Conservation (phyloP, 2,329 filamentous ascomycete genomes). For the Aaosphaeria arxii region DNA sequence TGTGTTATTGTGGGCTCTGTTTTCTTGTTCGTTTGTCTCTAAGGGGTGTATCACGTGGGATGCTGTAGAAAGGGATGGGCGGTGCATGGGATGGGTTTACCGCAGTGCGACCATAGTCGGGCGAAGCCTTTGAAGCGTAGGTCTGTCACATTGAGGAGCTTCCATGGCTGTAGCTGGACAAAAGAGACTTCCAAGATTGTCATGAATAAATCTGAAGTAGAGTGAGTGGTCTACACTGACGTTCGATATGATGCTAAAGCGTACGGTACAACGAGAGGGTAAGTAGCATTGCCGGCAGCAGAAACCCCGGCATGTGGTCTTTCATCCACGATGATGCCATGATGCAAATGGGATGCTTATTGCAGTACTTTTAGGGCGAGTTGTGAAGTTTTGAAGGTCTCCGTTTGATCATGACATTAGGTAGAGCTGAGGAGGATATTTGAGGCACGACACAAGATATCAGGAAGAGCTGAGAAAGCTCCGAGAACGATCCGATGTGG, state of each 20-base stretch:
- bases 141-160: constrained; percentile 25
- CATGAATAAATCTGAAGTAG: constrained; percentile 28
- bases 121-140: constrained; percentile 33
- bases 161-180: constrained; percentile 20
- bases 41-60: background rate
- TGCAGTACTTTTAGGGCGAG: too few species aligned
- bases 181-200: constrained; percentile 30
- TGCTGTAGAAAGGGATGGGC: background rate
- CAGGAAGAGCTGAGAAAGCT: too few species aligned
- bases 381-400: too few species aligned
- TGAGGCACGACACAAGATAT: too few species aligned
- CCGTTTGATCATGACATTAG: too few species aligned
- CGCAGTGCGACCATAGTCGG: constrained; percentile 34
- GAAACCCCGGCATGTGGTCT: constrained; percentile 18
- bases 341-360: background rate
- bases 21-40: background rate
- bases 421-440: too few species aligned
- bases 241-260: constrained; percentile 1
- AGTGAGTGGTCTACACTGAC: constrained; percentile 2
- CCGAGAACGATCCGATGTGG: too few species aligned
- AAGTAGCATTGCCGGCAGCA: constrained; percentile 28
- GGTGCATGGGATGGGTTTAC: constrained; percentile 1
- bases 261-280: constrained; percentile 24
- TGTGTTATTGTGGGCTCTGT: background rate
- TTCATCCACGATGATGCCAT: constrained; percentile 10